Evolutionary conservation across 371 early-diverging fungal genomes (phyloP), one percentile per base, ranked within the genome.

Genomic region (Coemansia sp.): DNA sequence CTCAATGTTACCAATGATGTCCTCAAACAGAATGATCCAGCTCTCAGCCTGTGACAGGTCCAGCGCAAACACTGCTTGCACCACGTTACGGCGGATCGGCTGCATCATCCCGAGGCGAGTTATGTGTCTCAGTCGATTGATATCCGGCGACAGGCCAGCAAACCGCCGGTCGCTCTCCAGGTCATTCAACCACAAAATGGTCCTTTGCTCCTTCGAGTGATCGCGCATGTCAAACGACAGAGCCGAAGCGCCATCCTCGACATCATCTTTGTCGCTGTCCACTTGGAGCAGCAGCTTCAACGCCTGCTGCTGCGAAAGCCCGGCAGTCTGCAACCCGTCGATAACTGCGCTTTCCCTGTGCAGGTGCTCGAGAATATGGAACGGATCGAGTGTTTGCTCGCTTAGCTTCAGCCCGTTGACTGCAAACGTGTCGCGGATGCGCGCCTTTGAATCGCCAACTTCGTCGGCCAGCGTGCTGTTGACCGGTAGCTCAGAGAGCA

Each of bases 131-230:
- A 90, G 66, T 79, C 83, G 84, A 31, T 55, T 49, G 10, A 94
- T 36, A 26, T 78, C 79, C 0, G 68, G 62, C 2, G 88, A 83
- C 90, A 93, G 95, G 26, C 66, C 62, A 10, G 78, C 63, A 77
- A 95, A 97, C 11, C 88, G 82, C 1, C 72, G 68, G 60, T 97
- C 98, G 26, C 80, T 86, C 65, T 91, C 93, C 16, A 98, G 67
- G 74, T 98, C 92, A 67, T 96, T 98, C 80, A 89, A 82, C 96
- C 96, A 97, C 13, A 85, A 52, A 10, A 92, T 77, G 14, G 81
- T 56, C 13, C 76, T 80, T 13, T 75, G 55, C 20, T 78, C 69
- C 20, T 76, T 73, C 2, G 79, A 72, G 5, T 70, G 78, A 59
- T 90, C 88, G n/a, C 94, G 90, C 26, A 91, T 86, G 74, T 95